Evolutionary conservation across 2,329 filamentous ascomycete genomes (phyloP), one percentile per base, ranked within the genome.

Genomic region (Catunica adiposa): DNA sequence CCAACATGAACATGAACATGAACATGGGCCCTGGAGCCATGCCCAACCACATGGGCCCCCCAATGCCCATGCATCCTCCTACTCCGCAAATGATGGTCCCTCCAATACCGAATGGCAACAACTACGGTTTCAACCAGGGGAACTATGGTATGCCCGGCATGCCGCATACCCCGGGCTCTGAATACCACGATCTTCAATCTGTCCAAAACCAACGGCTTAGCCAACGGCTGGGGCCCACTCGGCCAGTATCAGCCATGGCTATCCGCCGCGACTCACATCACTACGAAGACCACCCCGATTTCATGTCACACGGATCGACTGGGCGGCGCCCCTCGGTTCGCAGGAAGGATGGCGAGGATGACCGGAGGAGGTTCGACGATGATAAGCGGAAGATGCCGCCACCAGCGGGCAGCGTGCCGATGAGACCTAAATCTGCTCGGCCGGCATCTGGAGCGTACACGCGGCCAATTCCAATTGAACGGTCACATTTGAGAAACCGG

Each of bases 371-470:
- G n/a, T 44, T 51, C 8, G 56, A 58, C 15, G 56, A 58, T 14
- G 56, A 58, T 23, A 58, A 58, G 54, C 53, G 56, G 2, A 58
- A 55, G 37, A 55, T 56, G 56, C 53, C 53, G 2, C 53, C 53
- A 23, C 53, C 52, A n/a, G n/a, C n/a, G 17, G 9, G 34, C 26
- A n/a, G 17, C 15, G 25, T 46, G 3, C 56, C 48, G 4, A 38
- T 44, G 26, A 53, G 56, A 8, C 53, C 56, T 25, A 58, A 58
- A 42, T 58, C 56, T 23, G 56, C 56, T 22, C 48, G 56, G n/a
- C 56, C 56, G 2, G 34, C 44, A 2, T 58, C 56, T 15, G 56
- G 48, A 14, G 51, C 47, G 14, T 58, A 50, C 34, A 17, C 25
- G 2, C 53, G 56, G 6, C 56, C 56, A 6, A n/a, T 44, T n/a